Evolutionary conservation across 768 basidiomycete species (phyloP).

Genomic region (Serendipita sp.): DNA sequence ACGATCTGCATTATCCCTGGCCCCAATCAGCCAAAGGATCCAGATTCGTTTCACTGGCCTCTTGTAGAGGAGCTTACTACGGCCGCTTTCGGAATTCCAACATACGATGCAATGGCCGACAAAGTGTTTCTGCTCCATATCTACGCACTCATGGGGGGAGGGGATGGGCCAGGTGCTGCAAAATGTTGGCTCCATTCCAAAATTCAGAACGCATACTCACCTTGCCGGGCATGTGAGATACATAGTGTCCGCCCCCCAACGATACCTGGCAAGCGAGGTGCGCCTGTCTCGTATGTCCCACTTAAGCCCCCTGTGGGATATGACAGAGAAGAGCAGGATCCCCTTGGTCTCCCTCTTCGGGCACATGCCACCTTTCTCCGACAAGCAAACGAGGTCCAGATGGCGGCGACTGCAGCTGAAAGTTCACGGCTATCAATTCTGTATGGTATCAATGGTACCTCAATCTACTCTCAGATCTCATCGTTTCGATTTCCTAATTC

Average conservation of each 20-base stretch:
- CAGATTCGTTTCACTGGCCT: conserved; percentile 25
- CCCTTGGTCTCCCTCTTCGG: conserved; percentile 22
- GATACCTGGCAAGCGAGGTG: neutral
- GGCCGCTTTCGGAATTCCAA: conserved; percentile 23
- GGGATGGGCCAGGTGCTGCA: conserved; percentile 23
- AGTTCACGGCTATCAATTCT: conserved; percentile 7
- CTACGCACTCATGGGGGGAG: conserved; percentile 17
- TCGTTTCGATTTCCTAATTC: conserved; percentile 3
- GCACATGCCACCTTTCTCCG: conserved; percentile 19
- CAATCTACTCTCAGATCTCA: neutral
- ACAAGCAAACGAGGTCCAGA: conserved; percentile 16
- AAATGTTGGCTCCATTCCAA: conserved; percentile 20
- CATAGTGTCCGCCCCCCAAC: conserved; percentile 13
- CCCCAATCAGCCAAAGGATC: conserved; percentile 26
- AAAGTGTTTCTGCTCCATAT: conserved; percentile 19
- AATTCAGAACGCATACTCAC: conserved; percentile 25
- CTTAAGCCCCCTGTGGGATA: neutral
- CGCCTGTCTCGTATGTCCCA: neutral
- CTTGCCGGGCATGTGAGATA: conserved; percentile 27
- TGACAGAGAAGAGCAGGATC: conserved; percentile 12
- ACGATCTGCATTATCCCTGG: conserved; percentile 31
- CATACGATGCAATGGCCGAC: conserved; percentile 19
- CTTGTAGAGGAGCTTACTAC: conserved; percentile 23
- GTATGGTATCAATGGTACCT: conserved; percentile 9
- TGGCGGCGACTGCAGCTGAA: conserved; percentile 14